Evolutionary conservation across 371 early-diverging fungal species (phyloP), one percentile per base, ranked within the genome.

Genomic region (Mortierella sp.): DNA sequence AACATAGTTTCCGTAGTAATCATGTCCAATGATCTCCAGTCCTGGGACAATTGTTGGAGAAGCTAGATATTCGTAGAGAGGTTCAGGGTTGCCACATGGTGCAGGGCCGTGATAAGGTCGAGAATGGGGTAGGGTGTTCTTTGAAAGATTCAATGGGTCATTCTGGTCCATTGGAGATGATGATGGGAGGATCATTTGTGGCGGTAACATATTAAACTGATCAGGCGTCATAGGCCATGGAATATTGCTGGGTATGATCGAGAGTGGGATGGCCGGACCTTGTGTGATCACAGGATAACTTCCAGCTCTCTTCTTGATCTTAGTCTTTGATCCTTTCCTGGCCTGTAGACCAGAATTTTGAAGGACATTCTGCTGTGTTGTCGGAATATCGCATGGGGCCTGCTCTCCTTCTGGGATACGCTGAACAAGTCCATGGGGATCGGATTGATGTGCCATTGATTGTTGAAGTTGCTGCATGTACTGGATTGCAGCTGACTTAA

Each of bases 11-110:
- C 79, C 72, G 25, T 77, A 77, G 28, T 62, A 77, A 29, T 77
- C 79, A 25, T 72, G 70, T 5, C 79, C 79, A 56, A 77, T 77
- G 46, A 77, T 77, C 56, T 77, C 79, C 52, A 77, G 25, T 7
- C 79, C 79, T 59, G 79, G 79, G 7, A 77, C 72, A 48, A 77
- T 30, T 1, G 79, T 77, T 1, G 79, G 72, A 3, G 79, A 77
- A 0, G 79, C 79, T 6, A 77, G 58, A 7, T 77, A 77, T 43
- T 77, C 79, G 44, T 77, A 77, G 29, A 77, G 58, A 1, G 79
- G 79, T 14, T 72, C 72, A 9, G 72, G 64, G 44, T 77, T 77
- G 6, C 79, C 79, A 30, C 79, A 77, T 0, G 79, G 79, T n/a
- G 79, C 79, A 9, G 79, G 72, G 7, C 79, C 79, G 26, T 69